Base-by-base conservation (phyloP, 306 rosid species). In the Vachellia collinsii region DNA sequence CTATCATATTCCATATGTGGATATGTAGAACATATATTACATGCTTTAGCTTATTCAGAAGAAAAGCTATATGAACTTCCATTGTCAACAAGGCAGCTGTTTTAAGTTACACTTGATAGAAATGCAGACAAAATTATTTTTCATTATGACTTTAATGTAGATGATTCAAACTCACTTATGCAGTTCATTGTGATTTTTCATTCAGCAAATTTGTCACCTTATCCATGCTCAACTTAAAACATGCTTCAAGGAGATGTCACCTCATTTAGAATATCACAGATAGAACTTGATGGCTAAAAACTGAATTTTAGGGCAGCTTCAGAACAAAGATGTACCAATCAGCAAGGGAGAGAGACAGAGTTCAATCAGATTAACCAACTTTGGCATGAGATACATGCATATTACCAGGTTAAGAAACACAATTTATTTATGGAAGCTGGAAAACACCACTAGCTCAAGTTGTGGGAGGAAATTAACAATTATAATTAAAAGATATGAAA, bases 101-200 rank as follows among this genome's bases (percentile, higher is more conserved):
- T 74, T 64, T 6, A 51, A 80, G 72, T 62, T 66, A 10, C 19
- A 63, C 75, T 63, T 63, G 23, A 39, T 37, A 47, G 38, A 51
- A 72, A 46, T 48, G 50, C 20, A 11, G 20, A 22, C 74, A 50
- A 22, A 22, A 67, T 53, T 6, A 68, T 51, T 5, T 51, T 17
- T 51, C 17, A 4, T 51, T 4, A 51, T 51, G 58, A 65, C 39
- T 37, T 12, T 23, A 3, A 51, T 20, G 41, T 9, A 65, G 16
- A 48, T 9, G 23, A 65, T 17, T 48, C 22, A 11, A 65, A 13
- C 48, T 54, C 50, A 12, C 66, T 13, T 12, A 4, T 37, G 13
- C 50, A 50, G 46, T 63, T 34, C 48, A 68, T 20, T 44, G 0
- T 44, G 61, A 34, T 63, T 46, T 76, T n/a, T 63, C 16, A 46